Percentiles rank a stretch among this genome's conserved stretches.
phyloP scores from a whole-genome alignment of 345 rosid species.

The Brassica carinata region DNA sequence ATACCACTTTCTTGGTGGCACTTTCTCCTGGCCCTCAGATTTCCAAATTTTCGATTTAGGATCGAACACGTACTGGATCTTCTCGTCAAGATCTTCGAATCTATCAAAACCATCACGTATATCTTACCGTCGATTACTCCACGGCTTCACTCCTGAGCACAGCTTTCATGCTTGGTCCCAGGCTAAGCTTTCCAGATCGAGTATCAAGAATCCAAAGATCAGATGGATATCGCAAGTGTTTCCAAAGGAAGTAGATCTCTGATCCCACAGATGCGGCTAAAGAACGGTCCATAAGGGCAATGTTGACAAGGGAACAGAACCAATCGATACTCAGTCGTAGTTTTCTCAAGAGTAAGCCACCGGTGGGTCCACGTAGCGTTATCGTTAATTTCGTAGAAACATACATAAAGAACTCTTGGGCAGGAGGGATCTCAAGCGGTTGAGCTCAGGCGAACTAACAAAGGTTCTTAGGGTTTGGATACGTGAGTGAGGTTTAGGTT shows the following conservation, averaged over 20 bases:
- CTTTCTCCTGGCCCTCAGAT: conserved; percentile 35
- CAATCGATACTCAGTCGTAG: conserved; percentile 3
- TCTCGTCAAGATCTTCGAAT: conserved; percentile 16
- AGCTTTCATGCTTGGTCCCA: conserved; percentile 53
- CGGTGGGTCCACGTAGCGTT: neutral
- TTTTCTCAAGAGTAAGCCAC: conserved; percentile 12
- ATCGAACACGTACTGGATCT: conserved; percentile 66
- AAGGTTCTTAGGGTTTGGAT: conserved; percentile 55
- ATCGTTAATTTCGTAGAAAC: neutral
- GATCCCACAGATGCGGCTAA: conserved; percentile 51
- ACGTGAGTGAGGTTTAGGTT: conserved; percentile 55
- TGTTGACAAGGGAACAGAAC: conserved; percentile 48
- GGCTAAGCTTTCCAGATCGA: conserved; percentile 51
- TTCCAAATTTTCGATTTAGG: conserved; percentile 47
- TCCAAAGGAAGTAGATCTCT: conserved; percentile 48
- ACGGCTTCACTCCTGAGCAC: conserved; percentile 53
- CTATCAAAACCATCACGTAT: conserved; percentile 41
- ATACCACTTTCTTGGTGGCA: conserved; percentile 56
- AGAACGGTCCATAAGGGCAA: conserved; percentile 36
- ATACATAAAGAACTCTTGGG: conserved; percentile 50
- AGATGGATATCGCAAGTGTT: conserved; percentile 35
- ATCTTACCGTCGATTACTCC: conserved; percentile 52
- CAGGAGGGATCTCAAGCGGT: conserved; percentile 56
- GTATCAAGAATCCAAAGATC: conserved; percentile 71
- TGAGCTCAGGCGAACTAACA: conserved; percentile 55